Evolutionary conservation across 2,329 filamentous ascomycete genomes (phyloP).

Genomic region (Coniella vitis): DNA sequence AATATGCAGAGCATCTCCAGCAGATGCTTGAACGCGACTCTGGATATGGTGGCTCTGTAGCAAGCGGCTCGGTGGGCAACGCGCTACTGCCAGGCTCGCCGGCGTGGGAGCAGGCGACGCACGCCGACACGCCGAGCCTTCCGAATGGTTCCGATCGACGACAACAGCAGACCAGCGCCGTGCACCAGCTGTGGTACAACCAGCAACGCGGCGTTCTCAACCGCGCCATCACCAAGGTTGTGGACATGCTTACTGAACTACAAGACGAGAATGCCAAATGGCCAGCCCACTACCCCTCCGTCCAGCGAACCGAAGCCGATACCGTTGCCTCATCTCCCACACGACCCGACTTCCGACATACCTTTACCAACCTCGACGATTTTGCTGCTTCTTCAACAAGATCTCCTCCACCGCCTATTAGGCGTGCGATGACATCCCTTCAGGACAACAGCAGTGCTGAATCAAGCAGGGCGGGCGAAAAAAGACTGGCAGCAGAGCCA

Average conservation of each 20-base stretch:
- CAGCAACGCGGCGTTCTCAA: constrained; percentile 82
- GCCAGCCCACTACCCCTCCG: constrained; percentile 92
- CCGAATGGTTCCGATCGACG: constrained; percentile 56
- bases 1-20: constrained; percentile 74
- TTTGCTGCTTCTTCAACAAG: constrained; percentile 28
- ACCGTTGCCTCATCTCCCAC: constrained; percentile 40
- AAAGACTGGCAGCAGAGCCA: constrained; percentile 59
- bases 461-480: constrained; percentile 65
- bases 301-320: constrained; percentile 52
- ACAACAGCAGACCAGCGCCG: constrained; percentile 66
- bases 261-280: constrained; percentile 86
- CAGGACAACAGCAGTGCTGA: constrained; percentile 56
- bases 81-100: constrained; percentile 32
- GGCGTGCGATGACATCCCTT: constrained; percentile 67
- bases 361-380: constrained; percentile 53
- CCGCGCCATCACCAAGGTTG: constrained; percentile 77
- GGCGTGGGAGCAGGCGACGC: constrained; percentile 37
- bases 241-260: constrained; percentile 75
- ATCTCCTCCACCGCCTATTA: constrained; percentile 30
- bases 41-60: constrained; percentile 79
- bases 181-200: constrained; percentile 93
- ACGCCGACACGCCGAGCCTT: constrained; percentile 37
- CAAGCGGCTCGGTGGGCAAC: constrained; percentile 46
- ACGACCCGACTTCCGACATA: constrained; percentile 57
- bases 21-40: constrained; percentile 81